Base-by-base conservation (phyloP, 1,284 basidiomycete genomes). In the Tilletia walkeri region DNA sequence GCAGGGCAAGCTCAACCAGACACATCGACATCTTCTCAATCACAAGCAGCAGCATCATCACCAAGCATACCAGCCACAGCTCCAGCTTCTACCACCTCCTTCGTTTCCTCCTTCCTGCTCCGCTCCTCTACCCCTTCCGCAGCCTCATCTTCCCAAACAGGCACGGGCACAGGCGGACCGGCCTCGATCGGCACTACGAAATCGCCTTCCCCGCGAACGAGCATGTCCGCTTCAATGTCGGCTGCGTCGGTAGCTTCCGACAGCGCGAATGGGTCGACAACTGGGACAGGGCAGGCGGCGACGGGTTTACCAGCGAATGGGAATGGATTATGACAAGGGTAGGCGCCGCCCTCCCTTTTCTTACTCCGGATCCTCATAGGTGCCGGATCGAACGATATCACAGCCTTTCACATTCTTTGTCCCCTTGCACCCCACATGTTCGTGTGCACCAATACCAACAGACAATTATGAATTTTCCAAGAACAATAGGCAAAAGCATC, bases 1-100 rank as follows among this genome's bases (percentile, higher is more conserved):
- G 81, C 79, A 0, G 80, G 81, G 39, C 30, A 61, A 70, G 67
- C 67, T 59, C 9, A 61, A 66, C 47, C 66, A 72, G 49, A 65
- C 39, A 36, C 24, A 67, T 24, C 63, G 9, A 38, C 38, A 38
- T 18, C 24, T 20, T 41, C 53, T 70, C 50, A 53, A 14, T 45
- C 41, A 53, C 50, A 53, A 53, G 50, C 67, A 47, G 41, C 67
- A 47, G 18, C 67, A 24, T 20, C 67, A 24, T 14, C 67, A 30
- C 18, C 18, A 12, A 68, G 16, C 10, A 34, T 56, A 24, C 50
- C 54, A 61, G 7, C 50, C 10, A 45, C 56, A 16, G 34, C 54
- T 10, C 24, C 56, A 59, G 36, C 53, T 18, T 10, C 53, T 4
- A 38, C 48, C 45, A 61, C 56, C 3, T 45, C 34, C 36, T 63